Percentiles rank a stretch among this genome's conserved stretches.
Conservation (phyloP, 495 filamentous ascomycete species). For the Trichocladium uniseriatum region DNA sequence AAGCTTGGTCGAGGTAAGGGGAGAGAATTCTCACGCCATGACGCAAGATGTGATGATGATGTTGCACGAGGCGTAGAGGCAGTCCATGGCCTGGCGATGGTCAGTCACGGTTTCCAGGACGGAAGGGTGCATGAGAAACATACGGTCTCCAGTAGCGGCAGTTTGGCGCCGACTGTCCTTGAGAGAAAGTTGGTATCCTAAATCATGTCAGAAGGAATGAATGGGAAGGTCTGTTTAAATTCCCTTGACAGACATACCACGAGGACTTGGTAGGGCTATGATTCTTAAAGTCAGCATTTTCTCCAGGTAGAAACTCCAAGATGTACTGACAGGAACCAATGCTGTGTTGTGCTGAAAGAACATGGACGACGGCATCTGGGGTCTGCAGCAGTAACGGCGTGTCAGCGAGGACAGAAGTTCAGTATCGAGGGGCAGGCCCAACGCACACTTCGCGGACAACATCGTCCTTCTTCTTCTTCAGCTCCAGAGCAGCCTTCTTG, state of each 20-base stretch:
- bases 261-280: constrained; percentile 24
- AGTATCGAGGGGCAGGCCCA: not conserved
- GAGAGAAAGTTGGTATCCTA: constrained; percentile 87
- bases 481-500: constrained; percentile 41
- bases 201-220: not conserved
- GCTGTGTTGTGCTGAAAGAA: constrained; percentile 95
- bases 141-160: constrained; percentile 66
- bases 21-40: constrained; percentile 20
- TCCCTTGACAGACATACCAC: constrained; percentile 11
- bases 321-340: constrained; percentile 51
- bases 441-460: constrained; percentile 58
- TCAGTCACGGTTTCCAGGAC: not conserved
- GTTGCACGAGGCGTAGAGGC: constrained; percentile 55
- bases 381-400: constrained; percentile 35
- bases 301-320: not conserved
- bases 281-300: constrained; percentile 4
- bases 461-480: constrained; percentile 50
- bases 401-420: constrained; percentile 1
- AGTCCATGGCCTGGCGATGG: constrained; percentile 53
- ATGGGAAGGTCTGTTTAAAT: not conserved
- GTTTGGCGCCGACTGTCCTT: constrained; percentile 82
- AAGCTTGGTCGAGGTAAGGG: not conserved
- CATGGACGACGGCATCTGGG: constrained; percentile 73
- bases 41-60: constrained; percentile 67
- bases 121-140: not conserved